phyloP scores from a whole-genome alignment of 208 protist genomes.

The Trypanosomatidae sp. region DNA sequence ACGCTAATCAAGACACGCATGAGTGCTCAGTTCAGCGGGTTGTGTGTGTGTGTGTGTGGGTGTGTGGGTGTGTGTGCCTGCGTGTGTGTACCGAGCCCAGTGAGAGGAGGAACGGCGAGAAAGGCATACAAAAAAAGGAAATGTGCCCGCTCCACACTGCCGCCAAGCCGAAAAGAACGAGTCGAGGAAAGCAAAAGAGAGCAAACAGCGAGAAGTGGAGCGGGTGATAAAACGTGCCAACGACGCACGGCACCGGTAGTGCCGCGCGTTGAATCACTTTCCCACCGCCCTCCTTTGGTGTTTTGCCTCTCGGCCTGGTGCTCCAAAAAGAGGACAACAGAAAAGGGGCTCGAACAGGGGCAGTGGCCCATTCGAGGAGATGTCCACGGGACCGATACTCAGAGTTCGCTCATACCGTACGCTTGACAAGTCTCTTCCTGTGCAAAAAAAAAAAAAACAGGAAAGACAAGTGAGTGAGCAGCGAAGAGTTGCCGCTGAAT shows the following conservation, averaged over 20 bases:
- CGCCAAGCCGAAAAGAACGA: neutral
- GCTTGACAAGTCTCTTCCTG: neutral
- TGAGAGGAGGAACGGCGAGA: neutral
- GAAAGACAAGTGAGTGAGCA: neutral
- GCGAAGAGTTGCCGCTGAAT: neutral
- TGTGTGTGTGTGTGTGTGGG: neutral
- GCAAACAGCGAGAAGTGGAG: neutral
- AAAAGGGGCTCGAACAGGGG: neutral
- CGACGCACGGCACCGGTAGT: neutral
- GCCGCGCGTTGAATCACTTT: no score
- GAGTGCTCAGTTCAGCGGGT: neutral
- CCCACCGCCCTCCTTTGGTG: neutral
- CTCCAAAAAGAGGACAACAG: neutral
- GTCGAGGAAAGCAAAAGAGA: neutral
- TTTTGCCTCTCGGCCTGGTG: no score
- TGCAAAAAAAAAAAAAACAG: neutral
- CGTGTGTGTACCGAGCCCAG: neutral
- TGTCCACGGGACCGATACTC: neutral
- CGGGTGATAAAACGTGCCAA: neutral
- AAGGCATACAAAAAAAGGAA: neutral
- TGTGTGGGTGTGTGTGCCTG: neutral
- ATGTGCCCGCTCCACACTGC: neutral
- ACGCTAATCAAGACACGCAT: neutral
- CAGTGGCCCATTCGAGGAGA: neutral
- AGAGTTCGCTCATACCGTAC: no score